Evolutionary conservation across 768 basidiomycete genomes (phyloP).

Genomic region (Phlebiopsis flavidoalba): DNA sequence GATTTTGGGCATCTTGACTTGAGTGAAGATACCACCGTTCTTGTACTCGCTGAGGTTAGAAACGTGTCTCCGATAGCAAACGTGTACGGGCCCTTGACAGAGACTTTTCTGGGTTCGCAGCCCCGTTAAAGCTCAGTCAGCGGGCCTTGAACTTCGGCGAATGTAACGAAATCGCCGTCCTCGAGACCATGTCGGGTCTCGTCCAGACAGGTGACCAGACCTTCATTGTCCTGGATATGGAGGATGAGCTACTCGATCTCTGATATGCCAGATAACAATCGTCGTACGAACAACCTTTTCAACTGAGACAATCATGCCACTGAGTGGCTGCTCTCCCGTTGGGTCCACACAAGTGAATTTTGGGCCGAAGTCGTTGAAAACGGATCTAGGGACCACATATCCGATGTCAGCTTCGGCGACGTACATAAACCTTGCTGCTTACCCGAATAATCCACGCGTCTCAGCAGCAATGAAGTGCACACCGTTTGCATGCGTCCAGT

Average conservation of each 20-base stretch:
- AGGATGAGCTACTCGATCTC: too few relatives aligned
- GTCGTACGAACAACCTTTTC: too few relatives aligned
- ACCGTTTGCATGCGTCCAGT: constrained; percentile 87
- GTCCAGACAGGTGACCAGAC: constrained; percentile 93
- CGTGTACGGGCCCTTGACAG: constrained; percentile 96
- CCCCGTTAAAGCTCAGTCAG: constrained; percentile 90
- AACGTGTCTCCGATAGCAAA: constrained; percentile 94
- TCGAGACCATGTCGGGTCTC: constrained; percentile 98
- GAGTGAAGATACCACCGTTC: constrained; percentile 90
- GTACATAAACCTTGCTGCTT: too few relatives aligned
- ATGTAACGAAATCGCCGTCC: constrained; percentile 97
- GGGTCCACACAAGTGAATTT: constrained; percentile 95
- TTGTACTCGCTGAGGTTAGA: constrained; percentile 71
- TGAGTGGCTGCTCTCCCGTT: constrained; percentile 93
- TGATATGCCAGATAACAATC: too few relatives aligned
- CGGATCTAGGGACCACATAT: constrained; percentile 47
- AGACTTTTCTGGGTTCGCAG: constrained; percentile 86
- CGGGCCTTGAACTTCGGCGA: constrained; percentile 89
- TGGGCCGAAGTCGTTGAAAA: constrained; percentile 94
- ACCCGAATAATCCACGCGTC: constrained; percentile 94
- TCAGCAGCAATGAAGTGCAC: constrained; percentile 91
- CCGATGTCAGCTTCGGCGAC: too few relatives aligned
- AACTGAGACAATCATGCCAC: constrained; percentile 96
- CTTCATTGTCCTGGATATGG: constrained; percentile 64
- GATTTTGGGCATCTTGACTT: constrained; percentile 98